Conservation (phyloP, 257 asterid genomes). For the Solanum commersonii region DNA sequence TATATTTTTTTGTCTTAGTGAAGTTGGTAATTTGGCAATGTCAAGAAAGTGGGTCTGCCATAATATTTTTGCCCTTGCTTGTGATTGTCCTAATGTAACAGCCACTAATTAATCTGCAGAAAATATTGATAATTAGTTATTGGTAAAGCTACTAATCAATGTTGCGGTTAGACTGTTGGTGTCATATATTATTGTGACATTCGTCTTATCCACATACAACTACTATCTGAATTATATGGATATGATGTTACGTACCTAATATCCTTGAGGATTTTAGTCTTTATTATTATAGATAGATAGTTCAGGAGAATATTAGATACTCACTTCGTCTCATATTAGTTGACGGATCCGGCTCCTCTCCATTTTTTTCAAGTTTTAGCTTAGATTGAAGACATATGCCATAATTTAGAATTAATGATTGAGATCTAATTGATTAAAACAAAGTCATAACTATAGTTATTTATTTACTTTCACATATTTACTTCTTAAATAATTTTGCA, state of each 20-base stretch:
- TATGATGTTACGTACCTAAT: not conserved
- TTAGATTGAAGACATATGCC: no score
- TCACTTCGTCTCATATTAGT: not conserved
- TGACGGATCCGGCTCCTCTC: not conserved
- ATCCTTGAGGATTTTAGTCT: not conserved
- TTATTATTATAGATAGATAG: not conserved
- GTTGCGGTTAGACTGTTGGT: not conserved
- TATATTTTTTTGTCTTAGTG: not conserved
- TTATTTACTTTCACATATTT: no score
- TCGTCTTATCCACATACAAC: not conserved
- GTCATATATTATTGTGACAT: not conserved
- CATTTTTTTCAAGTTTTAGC: no score
- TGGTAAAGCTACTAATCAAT: not conserved
- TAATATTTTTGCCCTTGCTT: not conserved
- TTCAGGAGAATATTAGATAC: not conserved
- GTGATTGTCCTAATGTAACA: not conserved
- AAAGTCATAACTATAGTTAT: no score
- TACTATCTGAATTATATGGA: not conserved
- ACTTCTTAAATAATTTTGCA: no score
- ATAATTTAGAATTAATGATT: no score
- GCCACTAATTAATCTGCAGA: not conserved
- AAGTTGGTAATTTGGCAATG: constrained; percentile 40
- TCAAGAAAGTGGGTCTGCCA: constrained; percentile 19
- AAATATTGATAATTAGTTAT: not conserved
- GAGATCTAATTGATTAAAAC: no score